phyloP scores from a whole-genome alignment of 768 basidiomycete species.

The Rhodosporidiobolus odoratus region DNA sequence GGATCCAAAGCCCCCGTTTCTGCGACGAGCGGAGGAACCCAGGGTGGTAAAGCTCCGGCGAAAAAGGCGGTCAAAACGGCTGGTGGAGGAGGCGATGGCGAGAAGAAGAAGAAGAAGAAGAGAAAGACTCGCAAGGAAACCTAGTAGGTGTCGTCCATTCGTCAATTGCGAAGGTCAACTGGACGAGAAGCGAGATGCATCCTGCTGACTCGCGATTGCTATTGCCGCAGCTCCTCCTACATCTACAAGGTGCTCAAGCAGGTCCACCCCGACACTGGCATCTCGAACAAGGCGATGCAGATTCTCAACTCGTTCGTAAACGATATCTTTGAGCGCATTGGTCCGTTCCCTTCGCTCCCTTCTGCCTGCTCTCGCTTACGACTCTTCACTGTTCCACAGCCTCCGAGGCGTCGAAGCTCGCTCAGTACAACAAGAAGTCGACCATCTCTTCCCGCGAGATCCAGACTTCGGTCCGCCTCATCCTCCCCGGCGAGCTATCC shows the following conservation, averaged over 20 bases:
- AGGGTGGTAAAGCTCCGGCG: conserved; percentile 36
- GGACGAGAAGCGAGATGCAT: too few relatives aligned
- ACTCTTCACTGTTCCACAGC: conserved; percentile 49
- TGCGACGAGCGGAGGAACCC: conserved; percentile 16
- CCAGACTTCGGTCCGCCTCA: conserved; percentile 91
- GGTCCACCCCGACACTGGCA: conserved; percentile 98
- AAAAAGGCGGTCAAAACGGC: conserved; percentile 41
- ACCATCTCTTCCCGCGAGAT: conserved; percentile 98
- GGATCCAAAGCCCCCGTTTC: conserved; percentile 52
- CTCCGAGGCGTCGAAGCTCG: conserved; percentile 61
- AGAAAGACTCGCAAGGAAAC: conserved; percentile 58
- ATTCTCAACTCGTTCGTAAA: conserved; percentile 44
- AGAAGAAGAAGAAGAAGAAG: conserved; percentile 37
- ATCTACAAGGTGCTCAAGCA: conserved; percentile 50
- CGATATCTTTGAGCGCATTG: conserved; percentile 53
- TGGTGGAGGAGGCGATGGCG: neutral
- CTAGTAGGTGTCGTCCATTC: conserved; percentile 48
- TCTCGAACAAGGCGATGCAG: conserved; percentile 67
- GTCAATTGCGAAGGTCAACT: conserved; percentile 53
- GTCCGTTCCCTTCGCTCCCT: neutral
- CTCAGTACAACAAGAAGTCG: conserved; percentile 96
- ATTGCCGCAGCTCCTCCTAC: conserved; percentile 37
- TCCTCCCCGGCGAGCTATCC: conserved; percentile 91
- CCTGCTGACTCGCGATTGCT: neutral
- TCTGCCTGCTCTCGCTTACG: neutral